Evolutionary conservation across 164 flowering plant genomes (phyloP).

Genomic region (Euptelea pleiosperma): DNA sequence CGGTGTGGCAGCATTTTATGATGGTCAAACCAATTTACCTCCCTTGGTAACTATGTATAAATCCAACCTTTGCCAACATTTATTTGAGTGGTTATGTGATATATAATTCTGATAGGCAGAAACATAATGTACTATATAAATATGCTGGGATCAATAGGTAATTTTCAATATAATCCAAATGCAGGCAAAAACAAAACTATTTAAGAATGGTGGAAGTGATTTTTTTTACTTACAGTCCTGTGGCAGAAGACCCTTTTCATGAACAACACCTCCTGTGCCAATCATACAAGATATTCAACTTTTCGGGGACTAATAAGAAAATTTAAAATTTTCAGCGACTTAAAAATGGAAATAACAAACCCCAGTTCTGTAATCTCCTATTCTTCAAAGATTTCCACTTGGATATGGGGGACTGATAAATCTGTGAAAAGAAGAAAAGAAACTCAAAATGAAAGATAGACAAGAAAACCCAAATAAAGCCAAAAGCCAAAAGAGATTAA

Average conservation of each 20-base stretch:
- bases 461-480: background rate
- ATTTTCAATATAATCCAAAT: too few species aligned
- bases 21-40: too few species aligned
- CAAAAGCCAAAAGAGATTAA: background rate
- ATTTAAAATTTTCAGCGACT: background rate
- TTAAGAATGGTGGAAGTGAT: too few species aligned
- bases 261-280: conserved; percentile 77
- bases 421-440: conserved; percentile 28
- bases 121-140: too few species aligned
- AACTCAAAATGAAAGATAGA: background rate
- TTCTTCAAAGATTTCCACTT: conserved; percentile 88
- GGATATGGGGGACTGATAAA: conserved; percentile 56
- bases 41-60: too few species aligned
- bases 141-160: too few species aligned
- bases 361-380: conserved; percentile 90
- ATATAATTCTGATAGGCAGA: too few species aligned
- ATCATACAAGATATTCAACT: background rate
- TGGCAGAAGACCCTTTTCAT: conserved; percentile 83
- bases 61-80: too few species aligned
- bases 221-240: conserved; percentile 62
- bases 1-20: too few species aligned
- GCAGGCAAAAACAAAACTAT: too few species aligned
- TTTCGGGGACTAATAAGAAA: conserved; percentile 5
- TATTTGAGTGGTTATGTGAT: too few species aligned
- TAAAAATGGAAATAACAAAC: conserved; percentile 28